Evolutionary conservation across 176 grass and related monocot genomes (phyloP), one percentile per base, ranked within the genome.

Genomic region (Saccharum officinarum): DNA sequence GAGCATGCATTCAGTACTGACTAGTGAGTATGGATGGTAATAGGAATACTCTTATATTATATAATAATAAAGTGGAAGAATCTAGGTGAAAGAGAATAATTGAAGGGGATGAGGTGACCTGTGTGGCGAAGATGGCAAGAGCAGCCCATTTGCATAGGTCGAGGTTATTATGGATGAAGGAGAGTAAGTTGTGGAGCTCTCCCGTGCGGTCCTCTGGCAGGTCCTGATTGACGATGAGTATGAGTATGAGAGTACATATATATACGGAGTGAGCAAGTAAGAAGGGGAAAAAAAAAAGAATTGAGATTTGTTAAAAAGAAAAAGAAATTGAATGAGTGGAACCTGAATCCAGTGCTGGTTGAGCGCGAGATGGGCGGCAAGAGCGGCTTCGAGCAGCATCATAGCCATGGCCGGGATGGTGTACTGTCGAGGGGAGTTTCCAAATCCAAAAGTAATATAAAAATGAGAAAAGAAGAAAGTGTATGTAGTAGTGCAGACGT

Each of bases 271-370:
- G 41, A 45, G 10, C 42, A 45, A 45, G 42, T 10, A 45, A 37
- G 36, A 5, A 31, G n/a, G n/a, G 2, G 31, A 31, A 31, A 33
- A 33, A 37, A 37, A 37, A 37, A 37, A 37, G 36, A 37, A 37
- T 37, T 37, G 36, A 37, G 5, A 37, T 37, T 37, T 37, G 36
- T 37, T 37, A 37, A 37, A 37, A 37, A 28, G 5, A 37, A 37
- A 37, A 37, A 37, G 36, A 37, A 37, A 37, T 37, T 12, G 10
- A 47, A 47, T 14, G 20, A 34, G 36, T 52, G 18, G 20, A 85
- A 97, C 95, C 92, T 97, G 83, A 78, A 83, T 49, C 95, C 92
- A 98, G 60, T 90, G 87, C 37, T 88, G 69, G 76, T 95, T 93
- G 63, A 91, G 64, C 54, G 93, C 25, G 37, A 97, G 23, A 75